phyloP scores from a whole-genome alignment of 2,329 filamentous ascomycete species.

The Phoma sp. region DNA sequence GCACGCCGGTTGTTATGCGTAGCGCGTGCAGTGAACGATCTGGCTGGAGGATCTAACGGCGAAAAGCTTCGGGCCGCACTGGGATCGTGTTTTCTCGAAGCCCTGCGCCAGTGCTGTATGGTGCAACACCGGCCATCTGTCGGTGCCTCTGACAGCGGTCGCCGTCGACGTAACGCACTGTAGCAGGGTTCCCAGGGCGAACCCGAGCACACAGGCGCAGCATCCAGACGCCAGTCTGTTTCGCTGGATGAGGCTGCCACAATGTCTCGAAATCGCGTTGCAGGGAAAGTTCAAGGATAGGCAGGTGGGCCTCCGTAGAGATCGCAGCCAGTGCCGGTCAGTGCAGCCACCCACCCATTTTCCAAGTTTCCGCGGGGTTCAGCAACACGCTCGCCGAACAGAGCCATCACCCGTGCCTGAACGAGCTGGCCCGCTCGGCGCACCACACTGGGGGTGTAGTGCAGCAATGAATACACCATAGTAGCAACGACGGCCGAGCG shows the following conservation, averaged over 20 bases:
- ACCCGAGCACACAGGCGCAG: slow-evolving; percentile 5
- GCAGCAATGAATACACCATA: slow-evolving; percentile 12
- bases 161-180: slow-evolving; percentile 31
- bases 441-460: slow-evolving; percentile 13
- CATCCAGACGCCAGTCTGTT: slow-evolving; percentile 20
- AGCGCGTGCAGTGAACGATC: slow-evolving; percentile 39
- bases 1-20: slow-evolving; percentile 33
- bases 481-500: slow-evolving; percentile 24
- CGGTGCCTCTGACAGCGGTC: slow-evolving; percentile 43
- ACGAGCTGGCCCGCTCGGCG: slow-evolving; percentile 25
- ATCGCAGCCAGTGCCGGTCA: slow-evolving; percentile 12
- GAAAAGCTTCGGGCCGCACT: slow-evolving; percentile 50
- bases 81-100: slow-evolving; percentile 49
- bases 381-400: slow-evolving; percentile 24
- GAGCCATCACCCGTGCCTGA: slow-evolving; percentile 39
- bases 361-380: slow-evolving; percentile 42
- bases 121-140: slow-evolving; percentile 36
- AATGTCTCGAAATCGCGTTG: slow-evolving; percentile 29
- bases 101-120: slow-evolving; percentile 37
- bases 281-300: slow-evolving; percentile 15
- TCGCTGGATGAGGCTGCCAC: slow-evolving; percentile 40
- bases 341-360: slow-evolving; percentile 15
- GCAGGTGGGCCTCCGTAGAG: slow-evolving; percentile 14
- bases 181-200: slow-evolving; percentile 20
- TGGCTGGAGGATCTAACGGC: slow-evolving; percentile 45